A percentile compares a stretch with the other conserved stretches of the same genome.
phyloP scores from a whole-genome alignment of 2,329 filamentous ascomycete species.

The Ilyonectria robusta region DNA sequence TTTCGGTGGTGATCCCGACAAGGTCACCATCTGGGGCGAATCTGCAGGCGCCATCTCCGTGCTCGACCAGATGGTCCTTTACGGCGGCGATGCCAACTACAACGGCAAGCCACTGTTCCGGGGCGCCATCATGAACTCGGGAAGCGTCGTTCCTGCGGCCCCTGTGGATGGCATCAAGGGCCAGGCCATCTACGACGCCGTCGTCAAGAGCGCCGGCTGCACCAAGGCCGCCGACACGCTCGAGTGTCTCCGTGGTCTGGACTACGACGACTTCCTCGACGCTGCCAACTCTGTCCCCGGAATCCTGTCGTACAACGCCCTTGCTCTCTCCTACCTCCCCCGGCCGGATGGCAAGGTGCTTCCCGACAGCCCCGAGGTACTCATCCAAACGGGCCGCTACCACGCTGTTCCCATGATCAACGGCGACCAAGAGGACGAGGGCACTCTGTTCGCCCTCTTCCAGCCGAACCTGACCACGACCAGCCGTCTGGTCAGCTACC shows the following conservation, averaged over 20 bases:
- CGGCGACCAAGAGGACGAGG: constrained; percentile 86
- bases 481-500: constrained; percentile 71
- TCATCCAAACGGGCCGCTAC: constrained; percentile 65
- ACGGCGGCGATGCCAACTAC: constrained; percentile 80
- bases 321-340: constrained; percentile 81
- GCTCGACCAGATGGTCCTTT: constrained; percentile 82
- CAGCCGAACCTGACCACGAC: constrained; percentile 77
- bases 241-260: constrained; percentile 73
- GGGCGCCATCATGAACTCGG: constrained; percentile 84
- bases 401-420: constrained; percentile 68
- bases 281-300: constrained; percentile 80
- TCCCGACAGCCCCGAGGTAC: constrained; percentile 72
- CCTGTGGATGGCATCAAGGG: constrained; percentile 76
- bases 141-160: constrained; percentile 72
- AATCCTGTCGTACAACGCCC: constrained; percentile 75
- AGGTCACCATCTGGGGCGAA: constrained; percentile 86
- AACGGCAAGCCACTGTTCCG: constrained; percentile 83
- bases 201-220: constrained; percentile 76
- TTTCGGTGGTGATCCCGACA: constrained; percentile 85
- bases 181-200: constrained; percentile 74
- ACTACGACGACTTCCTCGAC: constrained; percentile 72
- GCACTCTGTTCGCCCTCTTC: constrained; percentile 80
- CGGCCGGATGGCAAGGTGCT: constrained; percentile 78
- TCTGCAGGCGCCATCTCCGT: constrained; percentile 81
- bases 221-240: constrained; percentile 68